Base-by-base conservation (phyloP, 495 filamentous ascomycete genomes). In the Penicillium macrosclerotiorum region DNA sequence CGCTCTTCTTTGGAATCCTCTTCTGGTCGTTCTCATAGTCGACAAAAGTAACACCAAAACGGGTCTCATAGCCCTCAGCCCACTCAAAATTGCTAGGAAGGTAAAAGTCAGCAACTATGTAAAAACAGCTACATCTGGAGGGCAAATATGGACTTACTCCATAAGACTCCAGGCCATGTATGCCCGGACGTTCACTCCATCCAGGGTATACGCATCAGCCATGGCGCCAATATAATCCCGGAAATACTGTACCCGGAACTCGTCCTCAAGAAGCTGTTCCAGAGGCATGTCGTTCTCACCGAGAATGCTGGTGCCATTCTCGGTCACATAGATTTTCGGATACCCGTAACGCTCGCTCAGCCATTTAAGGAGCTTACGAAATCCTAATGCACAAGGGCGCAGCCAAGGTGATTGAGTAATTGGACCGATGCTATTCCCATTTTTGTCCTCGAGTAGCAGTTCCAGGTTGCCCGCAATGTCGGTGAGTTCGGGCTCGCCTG, bases 151-250 rank as follows among this genome's bases (percentile, higher is more conserved):
- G n/a, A 13, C 65, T 39, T 59, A 74, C 71, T 92, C 86, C 76
- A 90, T 80, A 62, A 92, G 75, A 58, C 80, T 85, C 88, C 88
- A 92, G 7, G 84, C 87, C 64, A 89, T 76, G 63, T 90, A 91
- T 1, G 76, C 85, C 45, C 73, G 73, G 42, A 90, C 82, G 54
- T 89, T 75, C 22, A 88, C 82, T 11, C 84, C 81, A 57, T 90
- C 86, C 42, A 81, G 71, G 18, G 70, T 66, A 13, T 77, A 74
- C 4, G 85, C 84, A 60, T 83, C 76, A 14, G 81, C 84, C 77
- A 90, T 74, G 46, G 83, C 88, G 35, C 72, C 67, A 42, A 90
- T 75, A 61, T 93, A 90, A 45, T 79, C 83, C 37, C 77, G 59
- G 69, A 86, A 89, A 69, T 89, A 90, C 55, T 86, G 71, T 34